phyloP scores from a whole-genome alignment of 2,329 filamentous ascomycete species.

The Diaporthe velutina region DNA sequence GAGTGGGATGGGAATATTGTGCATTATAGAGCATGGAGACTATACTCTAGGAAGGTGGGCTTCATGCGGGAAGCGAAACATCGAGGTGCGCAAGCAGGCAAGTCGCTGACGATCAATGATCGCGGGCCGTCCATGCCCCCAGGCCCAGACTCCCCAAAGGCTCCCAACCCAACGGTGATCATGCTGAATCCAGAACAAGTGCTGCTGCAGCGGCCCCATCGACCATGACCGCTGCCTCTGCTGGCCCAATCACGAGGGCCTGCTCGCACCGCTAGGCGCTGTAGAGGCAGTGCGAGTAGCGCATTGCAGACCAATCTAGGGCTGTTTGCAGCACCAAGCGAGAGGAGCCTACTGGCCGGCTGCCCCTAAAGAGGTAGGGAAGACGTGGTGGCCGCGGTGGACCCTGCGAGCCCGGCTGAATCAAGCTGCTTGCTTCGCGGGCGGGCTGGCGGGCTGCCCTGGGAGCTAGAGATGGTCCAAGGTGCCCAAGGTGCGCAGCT shows the following conservation, averaged over 20 bases:
- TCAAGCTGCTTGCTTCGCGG: neutral
- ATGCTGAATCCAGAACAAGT: conserved; percentile 23
- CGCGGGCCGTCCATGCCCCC: conserved; percentile 16
- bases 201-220: conserved; percentile 28
- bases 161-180: conserved; percentile 21
- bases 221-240: neutral
- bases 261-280: conserved; percentile 15
- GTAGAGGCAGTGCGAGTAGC: conserved; percentile 27
- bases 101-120: conserved; percentile 20
- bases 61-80: conserved; percentile 35
- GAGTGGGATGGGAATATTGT: conserved; percentile 26
- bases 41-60: conserved; percentile 12
- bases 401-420: conserved; percentile 6
- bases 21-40: conserved; percentile 24
- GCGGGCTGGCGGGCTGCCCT: neutral
- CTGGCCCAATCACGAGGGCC: conserved; percentile 23
- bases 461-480: neutral
- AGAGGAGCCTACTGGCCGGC: conserved; percentile 12
- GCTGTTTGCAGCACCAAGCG: conserved; percentile 28
- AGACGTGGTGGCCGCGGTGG: neutral
- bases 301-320: conserved; percentile 10
- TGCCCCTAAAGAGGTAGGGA: neutral
- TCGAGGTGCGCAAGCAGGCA: conserved; percentile 24
- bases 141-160: conserved; percentile 18
- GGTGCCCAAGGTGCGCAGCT: neutral